These are phyloP conservation scores for Calycina herbarum DNA, from an alignment of 2,329 filamentous ascomycete species.

Conservation along the genomic window DNA sequence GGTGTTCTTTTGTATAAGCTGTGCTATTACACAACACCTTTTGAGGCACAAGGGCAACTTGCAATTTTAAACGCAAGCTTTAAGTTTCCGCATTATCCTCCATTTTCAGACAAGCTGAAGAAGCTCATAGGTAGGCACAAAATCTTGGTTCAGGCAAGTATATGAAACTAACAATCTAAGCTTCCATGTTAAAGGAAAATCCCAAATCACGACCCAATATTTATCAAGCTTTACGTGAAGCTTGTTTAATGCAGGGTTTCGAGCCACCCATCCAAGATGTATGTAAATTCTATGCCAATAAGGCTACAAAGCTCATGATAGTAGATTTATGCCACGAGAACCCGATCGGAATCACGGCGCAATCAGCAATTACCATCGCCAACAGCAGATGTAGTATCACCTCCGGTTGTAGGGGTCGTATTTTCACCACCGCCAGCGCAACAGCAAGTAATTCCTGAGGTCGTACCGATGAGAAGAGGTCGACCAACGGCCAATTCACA, in stretches of 20 bases:
- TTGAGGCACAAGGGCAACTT: slow-evolving; percentile 96
- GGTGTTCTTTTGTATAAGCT: slow-evolving; percentile 96
- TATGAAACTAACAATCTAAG: slow-evolving; percentile 45
- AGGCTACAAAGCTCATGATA: slow-evolving; percentile 15
- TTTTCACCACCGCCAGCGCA: slow-evolving; percentile 74
- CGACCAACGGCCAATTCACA: slow-evolving; percentile 60
- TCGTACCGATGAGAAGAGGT: slow-evolving; percentile 91
- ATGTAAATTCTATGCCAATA: slow-evolving; percentile 40
- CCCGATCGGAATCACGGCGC: slow-evolving; percentile 61
- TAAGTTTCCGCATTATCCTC: slow-evolving; percentile 84
- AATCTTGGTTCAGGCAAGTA: not conserved
- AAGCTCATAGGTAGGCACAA: slow-evolving; percentile 75
- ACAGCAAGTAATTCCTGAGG: slow-evolving; percentile 76
- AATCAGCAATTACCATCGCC: slow-evolving; percentile 60
- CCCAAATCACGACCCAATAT: slow-evolving; percentile 80
- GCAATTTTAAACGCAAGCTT: slow-evolving; percentile 95
- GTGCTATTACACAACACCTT: slow-evolving; percentile 98
- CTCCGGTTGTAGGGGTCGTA: slow-evolving; percentile 73
- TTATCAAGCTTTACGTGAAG: slow-evolving; percentile 86
- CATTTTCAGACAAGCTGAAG: slow-evolving; percentile 88
- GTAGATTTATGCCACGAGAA: slow-evolving; percentile 70
- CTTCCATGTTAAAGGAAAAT: slow-evolving; percentile 86
- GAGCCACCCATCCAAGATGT: slow-evolving; percentile 89
- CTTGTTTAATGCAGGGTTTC: slow-evolving; percentile 84
- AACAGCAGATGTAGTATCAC: slow-evolving; percentile 48